Conservation (phyloP, 768 basidiomycete species). For the Suillus spraguei region DNA sequence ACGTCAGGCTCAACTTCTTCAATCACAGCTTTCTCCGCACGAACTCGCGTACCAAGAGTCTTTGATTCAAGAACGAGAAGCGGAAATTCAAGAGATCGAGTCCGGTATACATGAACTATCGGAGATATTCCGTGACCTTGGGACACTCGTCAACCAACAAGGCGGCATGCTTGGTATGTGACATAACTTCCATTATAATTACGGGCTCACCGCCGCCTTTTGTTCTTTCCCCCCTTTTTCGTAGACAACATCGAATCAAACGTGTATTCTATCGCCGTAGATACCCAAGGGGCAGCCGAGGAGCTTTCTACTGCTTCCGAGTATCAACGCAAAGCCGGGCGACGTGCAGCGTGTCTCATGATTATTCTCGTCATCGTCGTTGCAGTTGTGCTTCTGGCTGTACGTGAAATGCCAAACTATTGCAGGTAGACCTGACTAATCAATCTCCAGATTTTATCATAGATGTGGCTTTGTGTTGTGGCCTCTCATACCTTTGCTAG, state of each 20-base stretch:
- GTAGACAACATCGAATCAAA: slow-evolving; percentile 96
- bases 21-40: slow-evolving; percentile 81
- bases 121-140: slow-evolving; percentile 96
- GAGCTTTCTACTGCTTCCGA: slow-evolving; percentile 89
- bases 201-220: neutral
- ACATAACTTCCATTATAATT: neutral
- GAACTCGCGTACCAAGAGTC: slow-evolving; percentile 97
- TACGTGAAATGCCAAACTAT: slow-evolving; percentile 45
- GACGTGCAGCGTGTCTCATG: slow-evolving; percentile 87
- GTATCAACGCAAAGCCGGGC: slow-evolving; percentile 93
- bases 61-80: slow-evolving; percentile 78
- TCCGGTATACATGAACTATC: slow-evolving; percentile 94
- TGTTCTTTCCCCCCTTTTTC: slow-evolving; percentile 2
- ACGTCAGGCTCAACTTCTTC: slow-evolving; percentile 70
- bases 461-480: slow-evolving; percentile 37
- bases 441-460: neutral
- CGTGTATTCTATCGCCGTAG: slow-evolving; percentile 80
- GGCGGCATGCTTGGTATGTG: slow-evolving; percentile 89
- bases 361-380: slow-evolving; percentile 85
- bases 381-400: slow-evolving; percentile 88
- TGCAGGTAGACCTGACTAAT: neutral
- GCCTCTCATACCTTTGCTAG: neutral
- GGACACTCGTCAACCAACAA: slow-evolving; percentile 92
- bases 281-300: slow-evolving; percentile 81
- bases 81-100: slow-evolving; percentile 95